phyloP scores from a whole-genome alignment of 164 flowering plant species.

The Litsea cubeba region DNA sequence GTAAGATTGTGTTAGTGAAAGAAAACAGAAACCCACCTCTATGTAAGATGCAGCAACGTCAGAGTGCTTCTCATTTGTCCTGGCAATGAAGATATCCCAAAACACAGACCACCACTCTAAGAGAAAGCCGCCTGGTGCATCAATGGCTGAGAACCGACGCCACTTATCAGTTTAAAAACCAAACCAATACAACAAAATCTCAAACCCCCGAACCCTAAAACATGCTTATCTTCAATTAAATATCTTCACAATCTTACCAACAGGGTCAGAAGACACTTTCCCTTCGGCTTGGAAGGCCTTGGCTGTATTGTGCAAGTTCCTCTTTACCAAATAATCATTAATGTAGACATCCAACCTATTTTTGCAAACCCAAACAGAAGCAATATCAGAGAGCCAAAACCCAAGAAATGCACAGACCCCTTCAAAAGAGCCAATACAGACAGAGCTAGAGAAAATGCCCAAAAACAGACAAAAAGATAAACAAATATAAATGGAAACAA shows the following conservation, averaged over 20 bases:
- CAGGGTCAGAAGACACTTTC: conserved; percentile 65
- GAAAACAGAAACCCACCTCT: conserved; percentile 34
- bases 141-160: conserved; percentile 47
- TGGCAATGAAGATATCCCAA: conserved; percentile 80
- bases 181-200: background rate
- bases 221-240: background rate
- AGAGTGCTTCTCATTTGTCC: conserved; percentile 68
- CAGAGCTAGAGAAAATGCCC: too few species aligned
- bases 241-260: conserved; percentile 41
- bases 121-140: conserved; percentile 86
- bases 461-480: too few species aligned
- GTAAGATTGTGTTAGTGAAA: background rate
- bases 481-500: too few species aligned
- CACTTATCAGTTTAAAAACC: background rate
- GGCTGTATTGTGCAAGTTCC: conserved; percentile 60
- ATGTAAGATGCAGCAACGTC: conserved; percentile 63
- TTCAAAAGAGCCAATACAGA: too few species aligned
- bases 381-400: background rate
- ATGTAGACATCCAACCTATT: conserved; percentile 80
- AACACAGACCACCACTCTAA: conserved; percentile 93
- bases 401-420: background rate
- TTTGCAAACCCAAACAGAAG: conserved; percentile 1
- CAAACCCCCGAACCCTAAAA: background rate
- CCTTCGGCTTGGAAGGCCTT: conserved; percentile 76
- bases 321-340: conserved; percentile 67